Base-by-base conservation (phyloP, 2,329 filamentous ascomycete genomes). In the Fusarium miscanthi region DNA sequence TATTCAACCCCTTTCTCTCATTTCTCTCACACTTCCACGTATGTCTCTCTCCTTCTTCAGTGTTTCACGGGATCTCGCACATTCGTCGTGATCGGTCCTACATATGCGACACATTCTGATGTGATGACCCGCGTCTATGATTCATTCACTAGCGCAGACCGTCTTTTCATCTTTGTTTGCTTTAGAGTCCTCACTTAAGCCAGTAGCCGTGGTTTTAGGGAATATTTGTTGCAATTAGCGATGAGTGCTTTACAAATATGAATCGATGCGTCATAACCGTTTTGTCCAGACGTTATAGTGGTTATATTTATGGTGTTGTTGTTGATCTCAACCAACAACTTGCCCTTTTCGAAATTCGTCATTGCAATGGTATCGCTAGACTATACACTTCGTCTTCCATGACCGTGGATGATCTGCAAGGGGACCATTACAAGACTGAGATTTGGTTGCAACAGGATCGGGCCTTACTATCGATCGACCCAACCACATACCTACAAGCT, bases 101-200 rank as follows among this genome's bases (percentile, higher is more conserved):
- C 23, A 37, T 30, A n/a, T 41, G 23, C 40, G 30, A 59, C 40
- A 52, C 51, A 64, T 53, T 43, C n/a, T 42, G 56, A 70, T 70
- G 61, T 72, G 59, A 72, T 73, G 48, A 38, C 54, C 40, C 53
- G 38, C 59, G 59, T n/a, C 41, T 31, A 74, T 74, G 72, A 74
- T 65, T 73, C 72, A 73, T 73, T 10, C 51, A 21, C n/a, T 64
- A 31, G 48, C 48, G 59, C 27, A 49, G 48, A 23, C 60, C 48
- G 46, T 57, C 49, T 45, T 41, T n/a, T 59, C n/a, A n/a, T 38
- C n/a, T 69, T 58, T 63, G 27, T 59, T 63, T 69, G 68, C 58
- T 63, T 67, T 59, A 21, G 9, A 52, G 6, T 49, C 19, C 9
- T 33, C 38, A 33, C 42, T 30, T 19, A 41, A 31, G 41, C 38